Base-by-base conservation (phyloP, 352 stramenopile genomes). In the Sclerospora graminicola region DNA sequence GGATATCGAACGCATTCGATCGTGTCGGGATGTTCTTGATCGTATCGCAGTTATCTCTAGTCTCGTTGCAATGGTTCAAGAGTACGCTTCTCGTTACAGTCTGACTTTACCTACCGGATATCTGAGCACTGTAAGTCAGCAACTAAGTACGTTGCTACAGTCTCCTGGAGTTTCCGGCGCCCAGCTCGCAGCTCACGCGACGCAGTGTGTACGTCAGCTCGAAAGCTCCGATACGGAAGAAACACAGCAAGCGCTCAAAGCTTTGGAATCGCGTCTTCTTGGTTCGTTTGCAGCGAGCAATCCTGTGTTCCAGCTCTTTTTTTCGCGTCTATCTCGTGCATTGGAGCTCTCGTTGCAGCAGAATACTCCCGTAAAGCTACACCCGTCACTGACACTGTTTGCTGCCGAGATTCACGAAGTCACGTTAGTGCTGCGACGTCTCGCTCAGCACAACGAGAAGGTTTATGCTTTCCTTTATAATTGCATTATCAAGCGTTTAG, bases 401-500 rank as follows among this genome's bases (percentile, higher is more conserved):
- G 62, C 62, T 1, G 20, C 32, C 0, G 68, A 86, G 15, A 57
- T 89, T 9, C 42, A 37, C 8, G 59, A 60, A 21, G 24, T 72
- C 9, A 67, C 49, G 13, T 20, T 24, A 9, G 42, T 43, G 18
- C 43, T 84, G 24, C 56, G 45, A 24, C 63, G 60, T 26, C 53
- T 89, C 13, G 66, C 58, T n/a, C 63, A 69, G 47, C 77, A 84
- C 60, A 89, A 89, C 32, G 69, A 87, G 40, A 60, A 38, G 8
- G 72, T 85, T 13, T 64, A 85, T 34, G 74, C 60, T 21, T 47
- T 65, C 7, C 50, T 79, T 19, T 89, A 89, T 69, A 89, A 85
- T 45, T 37, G 14, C 29, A 62, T 84, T 27, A 56, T 84, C 33
- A 64, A 77, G 41, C 51, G 51, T 10, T 47, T 80, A 11, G 40